phyloP scores from a whole-genome alignment of 2,329 filamentous ascomycete species.

The Xylariaceae sp. region DNA sequence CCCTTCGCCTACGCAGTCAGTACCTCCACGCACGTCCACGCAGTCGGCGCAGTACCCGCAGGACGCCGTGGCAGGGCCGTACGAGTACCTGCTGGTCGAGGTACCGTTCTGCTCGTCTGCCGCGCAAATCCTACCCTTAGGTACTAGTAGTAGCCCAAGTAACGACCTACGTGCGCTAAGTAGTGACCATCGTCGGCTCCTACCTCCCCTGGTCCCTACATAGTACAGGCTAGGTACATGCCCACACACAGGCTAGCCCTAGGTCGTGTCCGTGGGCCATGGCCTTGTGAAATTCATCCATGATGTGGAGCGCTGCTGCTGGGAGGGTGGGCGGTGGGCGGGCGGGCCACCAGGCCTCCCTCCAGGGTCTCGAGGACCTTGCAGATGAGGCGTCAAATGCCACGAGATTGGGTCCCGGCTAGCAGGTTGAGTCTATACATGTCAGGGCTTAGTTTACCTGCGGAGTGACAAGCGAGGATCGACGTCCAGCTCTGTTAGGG shows the following conservation, averaged over 20 bases:
- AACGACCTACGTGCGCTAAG: neutral
- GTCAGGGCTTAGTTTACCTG: constrained; percentile 20
- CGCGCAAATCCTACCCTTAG: neutral
- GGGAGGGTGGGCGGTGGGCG: neutral
- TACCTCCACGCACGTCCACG: neutral
- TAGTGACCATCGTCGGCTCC: constrained; percentile 5
- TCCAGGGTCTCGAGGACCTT: constrained; percentile 20
- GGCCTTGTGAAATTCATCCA: constrained; percentile 16
- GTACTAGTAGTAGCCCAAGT: neutral
- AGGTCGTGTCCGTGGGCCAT: constrained; percentile 3
- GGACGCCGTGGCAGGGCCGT: too few species aligned
- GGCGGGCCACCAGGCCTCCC: constrained; percentile 16
- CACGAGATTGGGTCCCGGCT: constrained; percentile 21
- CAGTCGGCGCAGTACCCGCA: too few species aligned
- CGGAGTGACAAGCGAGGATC: constrained; percentile 24
- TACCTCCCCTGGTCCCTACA: constrained; percentile 8
- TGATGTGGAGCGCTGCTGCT: constrained; percentile 18
- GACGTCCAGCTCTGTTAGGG: constrained; percentile 33
- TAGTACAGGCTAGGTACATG: neutral
- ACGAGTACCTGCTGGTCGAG: too few species aligned
- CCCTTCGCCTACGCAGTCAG: neutral
- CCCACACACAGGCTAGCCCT: neutral
- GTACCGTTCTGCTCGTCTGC: neutral
- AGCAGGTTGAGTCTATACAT: constrained; percentile 13
- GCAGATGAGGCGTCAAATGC: constrained; percentile 27